Evolutionary conservation across 306 rosid genomes (phyloP).

Genomic region (Fragaria ananassa): DNA sequence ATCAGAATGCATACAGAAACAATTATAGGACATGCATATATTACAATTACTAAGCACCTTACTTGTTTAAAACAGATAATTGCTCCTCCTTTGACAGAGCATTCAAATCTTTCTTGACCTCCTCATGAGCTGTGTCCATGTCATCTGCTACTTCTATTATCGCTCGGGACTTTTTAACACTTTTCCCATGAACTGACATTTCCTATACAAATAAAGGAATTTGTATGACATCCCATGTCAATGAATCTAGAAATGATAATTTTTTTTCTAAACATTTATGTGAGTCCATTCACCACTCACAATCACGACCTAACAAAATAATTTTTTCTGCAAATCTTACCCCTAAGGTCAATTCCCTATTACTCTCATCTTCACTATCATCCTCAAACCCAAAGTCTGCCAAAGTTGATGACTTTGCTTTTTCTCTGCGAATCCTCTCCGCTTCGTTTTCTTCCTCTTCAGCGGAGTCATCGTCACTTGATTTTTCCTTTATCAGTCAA

Average conservation of each 20-base stretch:
- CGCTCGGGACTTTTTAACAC: conserved; percentile 17
- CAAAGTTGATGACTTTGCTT: conserved; percentile 41
- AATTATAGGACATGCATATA: not conserved
- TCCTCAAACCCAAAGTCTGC: conserved; percentile 70
- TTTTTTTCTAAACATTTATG: not conserved
- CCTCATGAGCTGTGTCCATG: conserved; percentile 32
- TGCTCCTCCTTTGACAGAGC: conserved; percentile 75
- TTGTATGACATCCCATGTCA: not conserved
- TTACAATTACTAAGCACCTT: not conserved
- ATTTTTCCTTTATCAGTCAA: conserved; percentile 44
- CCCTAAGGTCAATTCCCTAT: conserved; percentile 46
- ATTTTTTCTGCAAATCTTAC: conserved; percentile 30
- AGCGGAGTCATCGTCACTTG: conserved; percentile 77
- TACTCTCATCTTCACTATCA: conserved; percentile 37
- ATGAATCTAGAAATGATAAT: conserved; percentile 14
- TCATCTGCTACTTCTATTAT: conserved; percentile 32
- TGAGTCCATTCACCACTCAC: not conserved
- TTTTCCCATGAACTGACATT: conserved; percentile 43
- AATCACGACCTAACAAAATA: conserved; percentile 11
- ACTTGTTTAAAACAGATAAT: conserved; percentile 62
- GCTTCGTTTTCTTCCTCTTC: conserved; percentile 74
- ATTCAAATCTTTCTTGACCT: conserved; percentile 64
- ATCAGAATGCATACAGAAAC: not conserved
- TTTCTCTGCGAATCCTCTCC: conserved; percentile 51
- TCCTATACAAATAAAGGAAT: conserved; percentile 43